Percentiles rank a stretch among this genome's conserved stretches.
Evolutionary conservation across 176 grass and related monocot species (phyloP).

Genomic region (Microstegium vimineum): DNA sequence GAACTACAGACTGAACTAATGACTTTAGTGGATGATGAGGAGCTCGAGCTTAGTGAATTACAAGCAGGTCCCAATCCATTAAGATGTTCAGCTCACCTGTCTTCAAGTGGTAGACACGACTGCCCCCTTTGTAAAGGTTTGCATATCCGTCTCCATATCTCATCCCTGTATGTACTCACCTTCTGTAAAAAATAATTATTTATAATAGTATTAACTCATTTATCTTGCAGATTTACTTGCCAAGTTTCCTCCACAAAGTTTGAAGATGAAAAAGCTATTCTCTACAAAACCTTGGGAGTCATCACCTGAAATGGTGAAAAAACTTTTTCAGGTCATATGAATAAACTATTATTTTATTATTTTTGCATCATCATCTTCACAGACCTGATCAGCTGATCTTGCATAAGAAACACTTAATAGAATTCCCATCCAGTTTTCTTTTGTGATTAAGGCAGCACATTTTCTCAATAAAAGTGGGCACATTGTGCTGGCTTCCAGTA

Average conservation of each 20-base stretch:
- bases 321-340: constrained; percentile 82
- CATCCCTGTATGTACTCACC: not conserved
- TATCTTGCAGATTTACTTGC: constrained; percentile 76
- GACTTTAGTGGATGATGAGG: constrained; percentile 83
- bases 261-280: constrained; percentile 91
- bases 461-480: not conserved
- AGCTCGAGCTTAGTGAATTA: constrained; percentile 86
- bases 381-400: constrained; percentile 5
- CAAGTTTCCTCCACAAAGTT: constrained; percentile 88
- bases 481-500: not conserved
- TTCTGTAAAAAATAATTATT: constrained; percentile 21
- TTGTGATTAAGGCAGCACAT: not conserved
- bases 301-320: constrained; percentile 86
- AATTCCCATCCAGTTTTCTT: constrained; percentile 13
- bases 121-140: constrained; percentile 99
- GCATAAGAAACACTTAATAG: not conserved
- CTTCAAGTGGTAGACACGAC: constrained; percentile 78
- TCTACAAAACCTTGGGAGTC: constrained; percentile 85
- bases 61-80: constrained; percentile 91
- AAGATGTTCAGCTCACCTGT: constrained; percentile 84
- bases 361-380: not conserved
- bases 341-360: not conserved
- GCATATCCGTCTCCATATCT: not conserved
- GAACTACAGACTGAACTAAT: constrained; percentile 46
- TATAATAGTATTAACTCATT: not conserved